Evolutionary conservation across 495 filamentous ascomycete genomes (phyloP), one percentile per base, ranked within the genome.

Genomic region (Aspergillus diversus): DNA sequence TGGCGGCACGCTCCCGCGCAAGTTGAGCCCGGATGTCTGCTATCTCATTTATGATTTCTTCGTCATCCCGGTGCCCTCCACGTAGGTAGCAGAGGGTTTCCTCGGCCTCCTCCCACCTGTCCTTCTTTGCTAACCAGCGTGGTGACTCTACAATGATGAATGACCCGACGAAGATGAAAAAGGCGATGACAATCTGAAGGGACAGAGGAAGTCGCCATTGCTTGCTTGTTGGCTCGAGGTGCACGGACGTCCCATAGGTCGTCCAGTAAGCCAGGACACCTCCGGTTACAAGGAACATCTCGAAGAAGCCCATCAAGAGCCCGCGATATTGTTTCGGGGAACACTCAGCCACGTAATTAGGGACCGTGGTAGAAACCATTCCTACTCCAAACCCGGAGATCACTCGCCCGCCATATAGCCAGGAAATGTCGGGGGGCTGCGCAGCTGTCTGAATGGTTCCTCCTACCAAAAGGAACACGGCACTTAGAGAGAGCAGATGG

Each of bases 401-500:
- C 21, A 81, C 75, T 61, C 77, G 78, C 13, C 78, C 78, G 5
- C 69, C 78, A 34, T 80, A 80, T 61, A 81, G 78, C 55, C 68
- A 37, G 0, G 72, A 72, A 46, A 78, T 72, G 5, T 33, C 32
- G 8, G 55, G 46, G 34, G 72, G 72, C 31, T 73, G 73, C 5
- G 79, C 76, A 71, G 79, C 65, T 27, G 87, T 75, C 73, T 88
- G 89, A 12, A 90, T 66, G 47, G 83, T 85, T 31, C 87, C 86
- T 33, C 88, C 89, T 37, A 92, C 66, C 59, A 88, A 75, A 73
- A 91, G 90, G 54, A 90, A 63, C 32, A 76, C 33, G 17, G 75
- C 65, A 56, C 86, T 87, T 56, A 87, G 66, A 63, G 83, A 77
- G 5, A 91, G 76, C 5, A 81, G 83, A 65, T 81, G 80, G 48